Evolutionary conservation across 176 grass and related monocot genomes (phyloP).

Genomic region (Lolium multiflorum): DNA sequence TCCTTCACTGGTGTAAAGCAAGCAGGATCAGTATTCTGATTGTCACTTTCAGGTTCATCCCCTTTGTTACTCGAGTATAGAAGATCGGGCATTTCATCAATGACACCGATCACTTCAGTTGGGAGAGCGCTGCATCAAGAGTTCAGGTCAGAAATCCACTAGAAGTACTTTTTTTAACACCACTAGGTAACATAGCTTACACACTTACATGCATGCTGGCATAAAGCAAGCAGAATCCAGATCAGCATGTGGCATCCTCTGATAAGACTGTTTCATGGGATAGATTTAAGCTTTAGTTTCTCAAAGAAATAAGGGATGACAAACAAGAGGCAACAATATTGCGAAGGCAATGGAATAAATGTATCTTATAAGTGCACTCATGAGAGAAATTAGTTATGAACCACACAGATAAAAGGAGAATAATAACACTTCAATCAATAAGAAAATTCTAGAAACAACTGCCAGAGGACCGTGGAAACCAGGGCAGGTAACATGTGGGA

Average conservation of each 20-base stretch:
- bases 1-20: conserved; percentile 80
- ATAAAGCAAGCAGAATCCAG: conserved; percentile 65
- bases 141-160: conserved; percentile 47
- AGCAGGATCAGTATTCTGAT: conserved; percentile 52
- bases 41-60: conserved; percentile 40
- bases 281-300: conserved; percentile 26
- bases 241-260: conserved; percentile 17
- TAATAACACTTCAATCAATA: not conserved
- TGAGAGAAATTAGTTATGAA: conserved; percentile 3
- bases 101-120: conserved; percentile 56
- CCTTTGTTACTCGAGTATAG: conserved; percentile 34
- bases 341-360: not conserved
- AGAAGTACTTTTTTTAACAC: conserved; percentile 24
- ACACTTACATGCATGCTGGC: conserved; percentile 70
- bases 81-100: conserved; percentile 52
- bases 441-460: not conserved
- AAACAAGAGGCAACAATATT: conserved; percentile 19
- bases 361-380: conserved; percentile 20
- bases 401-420: not conserved
- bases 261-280: conserved; percentile 50
- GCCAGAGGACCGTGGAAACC: not conserved
- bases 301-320: conserved; percentile 35
- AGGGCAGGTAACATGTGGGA: conserved; percentile 8
- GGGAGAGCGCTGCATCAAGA: conserved; percentile 70
- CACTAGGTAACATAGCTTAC: not conserved